These are phyloP conservation scores for Coleophoma eucalyptorum DNA, from an alignment of 2,329 filamentous ascomycete species.

Conservation along the genomic window DNA sequence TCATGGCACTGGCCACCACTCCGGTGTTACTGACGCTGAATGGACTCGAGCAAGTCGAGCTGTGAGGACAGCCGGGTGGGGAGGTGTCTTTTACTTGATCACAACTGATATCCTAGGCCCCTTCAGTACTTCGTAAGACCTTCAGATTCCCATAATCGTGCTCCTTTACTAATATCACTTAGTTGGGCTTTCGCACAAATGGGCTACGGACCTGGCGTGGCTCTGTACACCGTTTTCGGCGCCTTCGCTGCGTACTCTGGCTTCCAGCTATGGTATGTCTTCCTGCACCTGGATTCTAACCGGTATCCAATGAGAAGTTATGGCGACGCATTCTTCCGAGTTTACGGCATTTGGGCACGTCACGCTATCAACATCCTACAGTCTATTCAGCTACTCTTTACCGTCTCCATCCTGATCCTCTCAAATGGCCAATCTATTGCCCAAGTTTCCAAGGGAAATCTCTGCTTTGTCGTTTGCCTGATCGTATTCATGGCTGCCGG, in stretches of 20 bases:
- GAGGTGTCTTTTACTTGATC: constrained; percentile 35
- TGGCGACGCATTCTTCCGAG: constrained; percentile 37
- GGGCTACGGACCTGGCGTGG: constrained; percentile 19
- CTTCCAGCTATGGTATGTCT: constrained; percentile 19
- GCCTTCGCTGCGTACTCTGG: constrained; percentile 20
- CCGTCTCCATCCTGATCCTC: constrained; percentile 48
- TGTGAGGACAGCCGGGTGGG: constrained; percentile 40
- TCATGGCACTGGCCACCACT: not conserved
- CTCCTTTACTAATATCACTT: constrained; percentile 15
- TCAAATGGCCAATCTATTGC: constrained; percentile 50
- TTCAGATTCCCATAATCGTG: constrained; percentile 15
- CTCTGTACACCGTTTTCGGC: constrained; percentile 19
- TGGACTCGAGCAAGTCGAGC: constrained; percentile 43
- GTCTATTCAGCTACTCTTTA: constrained; percentile 43
- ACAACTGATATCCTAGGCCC: constrained; percentile 20
- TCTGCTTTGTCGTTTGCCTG: constrained; percentile 51
- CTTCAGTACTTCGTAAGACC: constrained; percentile 11
- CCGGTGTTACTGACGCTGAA: constrained; percentile 32
- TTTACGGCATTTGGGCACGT: constrained; percentile 38
- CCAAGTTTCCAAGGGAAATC: constrained; percentile 42
- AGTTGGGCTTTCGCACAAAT: constrained; percentile 31
- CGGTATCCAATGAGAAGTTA: constrained; percentile 20
- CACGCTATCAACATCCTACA: constrained; percentile 45
- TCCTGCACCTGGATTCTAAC: constrained; percentile 18
- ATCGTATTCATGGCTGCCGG: constrained; percentile 46